Base-by-base conservation (phyloP, 352 stramenopile genomes). In the Albugo laibachii region DNA sequence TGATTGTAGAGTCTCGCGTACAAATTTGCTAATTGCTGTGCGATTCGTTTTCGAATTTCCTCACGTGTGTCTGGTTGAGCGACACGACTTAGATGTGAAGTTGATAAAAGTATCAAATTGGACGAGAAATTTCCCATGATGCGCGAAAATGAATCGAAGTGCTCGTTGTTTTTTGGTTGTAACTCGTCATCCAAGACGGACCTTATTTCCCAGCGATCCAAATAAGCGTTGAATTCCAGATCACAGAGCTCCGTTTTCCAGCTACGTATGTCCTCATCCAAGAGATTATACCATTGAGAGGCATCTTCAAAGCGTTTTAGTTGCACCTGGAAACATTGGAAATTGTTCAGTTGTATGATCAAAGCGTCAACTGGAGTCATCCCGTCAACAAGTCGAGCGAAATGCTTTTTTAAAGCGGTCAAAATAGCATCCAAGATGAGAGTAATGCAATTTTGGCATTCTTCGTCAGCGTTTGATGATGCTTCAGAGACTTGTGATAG, bases 341-440 rank as follows among this genome's bases (percentile, higher is more conserved):
- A 54, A 47, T 83, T 81, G 53, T 86, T 83, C 47, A 81, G 57
- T 5, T 62, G 62, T 47, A 86, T 81, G 19, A 86, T 63, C 36
- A 80, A 53, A 13, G 66, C 65, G 24, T 86, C 71, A 12, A 63
- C 53, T 0, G 61, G 38, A 19, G 71, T 62, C 6, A 76, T 41
- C 1, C 43, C 44, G 11, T 54, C 45, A 19, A 78, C 57, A 19
- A 57, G 69, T 18, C 66, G 61, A 13, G 65, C 56, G 49, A 63
- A 81, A 63, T 80, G 69, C 27, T 61, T 59, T 36, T 64, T 52
- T 1, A 83, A 20, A 2, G 72, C 67, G 1, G 66, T 49, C n/a
- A 80, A 36, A 1, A 83, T 31, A 0, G 52, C 53, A 13, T 83
- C 64, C 18, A 82, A 70, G 1, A 85, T 51, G 19, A 64, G 60